Conservation (phyloP, 441 rosid species). For the Aquilaria agallochum region DNA sequence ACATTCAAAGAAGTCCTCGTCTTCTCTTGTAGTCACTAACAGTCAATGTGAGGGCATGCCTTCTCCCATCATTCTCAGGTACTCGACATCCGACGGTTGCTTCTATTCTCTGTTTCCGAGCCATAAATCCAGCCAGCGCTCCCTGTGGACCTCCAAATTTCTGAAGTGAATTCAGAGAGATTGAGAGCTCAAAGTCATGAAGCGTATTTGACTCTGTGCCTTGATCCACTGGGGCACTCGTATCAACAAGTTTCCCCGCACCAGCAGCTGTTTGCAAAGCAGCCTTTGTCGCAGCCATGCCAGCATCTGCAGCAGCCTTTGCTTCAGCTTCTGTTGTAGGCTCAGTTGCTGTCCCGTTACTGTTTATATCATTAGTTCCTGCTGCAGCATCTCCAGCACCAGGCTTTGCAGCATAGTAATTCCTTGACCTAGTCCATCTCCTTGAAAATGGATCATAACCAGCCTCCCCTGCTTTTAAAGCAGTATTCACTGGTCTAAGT, state of each 20-base stretch:
- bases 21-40: conserved; percentile 98
- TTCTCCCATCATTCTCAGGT: conserved; percentile 79
- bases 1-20: conserved; percentile 79
- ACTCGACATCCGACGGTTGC: conserved; percentile 79
- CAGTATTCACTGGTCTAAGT: conserved; percentile 45
- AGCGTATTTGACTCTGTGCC: conserved; percentile 73
- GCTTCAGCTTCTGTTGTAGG: conserved; percentile 24
- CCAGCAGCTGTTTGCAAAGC: conserved; percentile 95
- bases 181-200: conserved; percentile 76
- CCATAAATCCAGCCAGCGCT: conserved; percentile 87
- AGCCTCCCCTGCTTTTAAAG: conserved; percentile 91
- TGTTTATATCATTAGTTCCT: conserved; percentile 24
- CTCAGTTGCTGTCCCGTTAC: conserved; percentile 18
- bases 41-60: conserved; percentile 83
- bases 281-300: conserved; percentile 67
- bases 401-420: conserved; percentile 63
- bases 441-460: conserved; percentile 99
- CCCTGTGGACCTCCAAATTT: conserved; percentile 83
- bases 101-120: conserved; percentile 84
- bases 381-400: conserved; percentile 36
- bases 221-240: conserved; percentile 83
- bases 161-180: conserved; percentile 58
- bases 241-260: conserved; percentile 92
- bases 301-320: conserved; percentile 23
- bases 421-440: conserved; percentile 94